Conservation (phyloP, 1,139 yeast genomes). For the Yamadazyma sp. region DNA sequence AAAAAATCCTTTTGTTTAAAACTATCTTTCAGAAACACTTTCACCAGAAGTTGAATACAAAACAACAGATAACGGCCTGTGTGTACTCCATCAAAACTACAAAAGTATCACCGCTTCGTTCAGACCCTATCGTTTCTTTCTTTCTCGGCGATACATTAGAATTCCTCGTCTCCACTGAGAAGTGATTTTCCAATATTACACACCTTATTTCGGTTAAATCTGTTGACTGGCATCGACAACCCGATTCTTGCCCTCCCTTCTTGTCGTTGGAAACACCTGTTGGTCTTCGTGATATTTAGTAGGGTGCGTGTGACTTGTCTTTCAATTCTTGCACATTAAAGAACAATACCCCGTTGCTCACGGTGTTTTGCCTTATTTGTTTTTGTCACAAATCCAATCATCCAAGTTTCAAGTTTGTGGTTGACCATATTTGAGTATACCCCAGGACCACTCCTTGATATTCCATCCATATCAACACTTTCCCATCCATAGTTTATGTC, state of each 20-base stretch:
- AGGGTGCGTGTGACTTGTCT: too few species aligned
- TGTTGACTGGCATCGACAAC: not conserved
- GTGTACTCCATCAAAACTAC: not conserved
- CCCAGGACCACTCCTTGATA: not conserved
- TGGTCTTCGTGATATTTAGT: not conserved
- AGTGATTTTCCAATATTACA: not conserved
- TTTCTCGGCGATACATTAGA: not conserved
- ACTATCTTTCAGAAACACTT: not conserved
- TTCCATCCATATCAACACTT: not conserved
- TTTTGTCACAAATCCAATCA: not conserved
- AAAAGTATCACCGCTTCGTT: not conserved
- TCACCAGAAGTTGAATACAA: not conserved
- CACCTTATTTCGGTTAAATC: not conserved
- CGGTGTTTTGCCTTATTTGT: not conserved
- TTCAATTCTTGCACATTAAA: too few species aligned
- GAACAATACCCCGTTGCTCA: not conserved
- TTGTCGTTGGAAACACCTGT: too few species aligned
- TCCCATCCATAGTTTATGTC: slow-evolving; percentile 14
- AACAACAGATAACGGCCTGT: not conserved
- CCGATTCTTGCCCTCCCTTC: not conserved
- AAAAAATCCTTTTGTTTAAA: slow-evolving; percentile 2
- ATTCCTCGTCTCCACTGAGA: not conserved
- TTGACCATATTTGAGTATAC: not conserved
- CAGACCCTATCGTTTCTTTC: not conserved
- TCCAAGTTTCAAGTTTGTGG: not conserved